Conservation (phyloP, 495 filamentous ascomycete genomes). For the Platismatia glauca region DNA sequence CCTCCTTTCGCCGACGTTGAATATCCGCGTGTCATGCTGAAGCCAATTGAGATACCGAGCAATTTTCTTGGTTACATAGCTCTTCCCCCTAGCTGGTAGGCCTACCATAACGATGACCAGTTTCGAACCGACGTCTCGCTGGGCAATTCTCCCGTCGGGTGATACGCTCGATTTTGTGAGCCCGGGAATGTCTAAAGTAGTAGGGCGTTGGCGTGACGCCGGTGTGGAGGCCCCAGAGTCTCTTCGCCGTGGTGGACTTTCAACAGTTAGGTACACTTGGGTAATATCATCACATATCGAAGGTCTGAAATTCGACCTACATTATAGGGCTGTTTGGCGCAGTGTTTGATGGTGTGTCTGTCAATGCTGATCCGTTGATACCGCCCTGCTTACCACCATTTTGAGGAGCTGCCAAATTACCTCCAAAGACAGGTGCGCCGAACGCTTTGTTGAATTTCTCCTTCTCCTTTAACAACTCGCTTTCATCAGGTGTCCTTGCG, state of each 20-base stretch:
- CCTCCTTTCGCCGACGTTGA: conserved; percentile 91
- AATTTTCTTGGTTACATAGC: conserved; percentile 97
- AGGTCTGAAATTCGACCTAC: conserved; percentile 36
- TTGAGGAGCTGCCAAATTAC: conserved; percentile 9
- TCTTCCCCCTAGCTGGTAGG: conserved; percentile 88
- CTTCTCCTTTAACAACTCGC: conserved; percentile 9
- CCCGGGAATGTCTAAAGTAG: conserved; percentile 77
- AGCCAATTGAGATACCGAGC: conserved; percentile 94
- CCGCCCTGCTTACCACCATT: conserved; percentile 27
- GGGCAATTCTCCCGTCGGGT: conserved; percentile 85
- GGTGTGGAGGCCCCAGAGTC: conserved; percentile 53
- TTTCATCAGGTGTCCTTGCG: conserved; percentile 16
- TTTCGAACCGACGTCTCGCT: conserved; percentile 88
- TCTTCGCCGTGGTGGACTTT: conserved; percentile 45
- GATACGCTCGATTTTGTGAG: conserved; percentile 90
- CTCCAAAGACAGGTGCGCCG: conserved; percentile 4
- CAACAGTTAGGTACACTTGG: conserved; percentile 19
- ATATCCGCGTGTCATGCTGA: conserved; percentile 88
- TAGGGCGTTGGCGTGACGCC: conserved; percentile 59
- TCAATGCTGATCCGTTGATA: conserved; percentile 44
- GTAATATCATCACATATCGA: background rate
- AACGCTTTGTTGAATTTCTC: background rate
- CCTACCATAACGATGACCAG: conserved; percentile 98
- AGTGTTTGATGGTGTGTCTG: conserved; percentile 61
- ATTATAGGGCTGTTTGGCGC: conserved; percentile 63